Conservation (phyloP, 805 yeast genomes). For the Candida easanensis region DNA sequence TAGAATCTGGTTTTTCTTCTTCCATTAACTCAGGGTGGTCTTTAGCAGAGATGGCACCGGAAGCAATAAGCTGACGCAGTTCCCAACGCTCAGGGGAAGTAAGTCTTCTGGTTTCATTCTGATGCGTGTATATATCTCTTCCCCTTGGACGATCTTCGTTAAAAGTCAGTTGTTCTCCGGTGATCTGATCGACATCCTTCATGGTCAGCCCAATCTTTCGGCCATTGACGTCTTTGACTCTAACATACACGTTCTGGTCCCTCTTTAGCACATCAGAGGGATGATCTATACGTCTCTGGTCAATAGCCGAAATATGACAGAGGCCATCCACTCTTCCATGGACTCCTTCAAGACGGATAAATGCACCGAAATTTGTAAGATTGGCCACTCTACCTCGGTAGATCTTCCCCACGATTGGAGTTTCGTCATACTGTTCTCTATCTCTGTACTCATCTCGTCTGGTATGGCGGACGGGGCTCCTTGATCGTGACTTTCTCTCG, state of each 20-base stretch:
- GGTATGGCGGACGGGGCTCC: background rate
- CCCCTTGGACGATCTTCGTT: slow-evolving; percentile 8
- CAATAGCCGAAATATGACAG: slow-evolving; percentile 74
- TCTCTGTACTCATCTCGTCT: slow-evolving; percentile 17
- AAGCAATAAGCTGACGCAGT: slow-evolving; percentile 72
- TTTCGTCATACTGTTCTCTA: slow-evolving; percentile 21
- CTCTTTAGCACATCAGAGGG: slow-evolving; percentile 57
- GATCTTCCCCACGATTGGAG: slow-evolving; percentile 42
- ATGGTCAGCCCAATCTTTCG: slow-evolving; percentile 58
- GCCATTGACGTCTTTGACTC: slow-evolving; percentile 46
- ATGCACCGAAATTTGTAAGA: slow-evolving; percentile 74
- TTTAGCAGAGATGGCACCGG: slow-evolving; percentile 66
- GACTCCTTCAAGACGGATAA: slow-evolving; percentile 51
- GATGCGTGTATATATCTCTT: slow-evolving; percentile 14
- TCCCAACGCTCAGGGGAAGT: slow-evolving; percentile 94
- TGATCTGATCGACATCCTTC: slow-evolving; percentile 68
- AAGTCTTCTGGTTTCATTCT: slow-evolving; percentile 39
- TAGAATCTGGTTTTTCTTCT: slow-evolving; percentile 29
- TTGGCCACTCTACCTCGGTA: slow-evolving; percentile 62
- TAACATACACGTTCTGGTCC: slow-evolving; percentile 65
- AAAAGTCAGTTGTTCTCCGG: slow-evolving; percentile 43
- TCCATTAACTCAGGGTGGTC: slow-evolving; percentile 66
- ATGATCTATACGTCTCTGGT: slow-evolving; percentile 45
- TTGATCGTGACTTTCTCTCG: slow-evolving; percentile 3
- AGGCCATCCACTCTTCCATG: slow-evolving; percentile 49